Evolutionary conservation across 2,329 filamentous ascomycete species (phyloP).

Genomic region (Septoria petroselini): DNA sequence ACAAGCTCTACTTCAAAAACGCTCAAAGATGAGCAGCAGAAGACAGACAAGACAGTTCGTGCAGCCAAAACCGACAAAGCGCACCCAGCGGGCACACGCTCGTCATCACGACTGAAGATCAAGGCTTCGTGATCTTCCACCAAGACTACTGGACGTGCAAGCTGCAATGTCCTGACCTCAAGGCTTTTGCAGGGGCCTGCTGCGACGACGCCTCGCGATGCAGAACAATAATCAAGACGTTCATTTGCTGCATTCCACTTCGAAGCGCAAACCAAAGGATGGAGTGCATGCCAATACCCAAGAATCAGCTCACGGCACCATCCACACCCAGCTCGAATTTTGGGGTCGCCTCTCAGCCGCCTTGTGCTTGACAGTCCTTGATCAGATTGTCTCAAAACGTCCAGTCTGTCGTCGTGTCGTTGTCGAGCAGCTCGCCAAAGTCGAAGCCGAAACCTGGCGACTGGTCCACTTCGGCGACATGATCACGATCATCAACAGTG

Average conservation of each 20-base stretch:
- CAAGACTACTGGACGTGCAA: too few species aligned
- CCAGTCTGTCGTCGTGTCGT: conserved; percentile 16
- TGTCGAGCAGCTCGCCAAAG: conserved; percentile 5
- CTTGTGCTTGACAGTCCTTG: conserved; percentile 6
- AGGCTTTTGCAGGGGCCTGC: too few species aligned
- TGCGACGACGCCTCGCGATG: too few species aligned
- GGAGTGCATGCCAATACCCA: conserved; percentile 55
- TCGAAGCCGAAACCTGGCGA: conserved; percentile 11
- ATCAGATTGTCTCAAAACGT: conserved; percentile 24
- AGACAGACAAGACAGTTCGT: background rate
- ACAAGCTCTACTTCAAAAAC: background rate
- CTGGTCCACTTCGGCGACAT: conserved; percentile 5
- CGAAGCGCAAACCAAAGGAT: conserved; percentile 49
- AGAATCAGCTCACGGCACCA: too few species aligned
- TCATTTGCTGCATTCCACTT: conserved; percentile 54
- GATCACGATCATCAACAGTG: background rate
- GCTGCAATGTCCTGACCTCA: too few species aligned
- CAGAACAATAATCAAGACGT: too few species aligned
- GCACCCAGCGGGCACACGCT: background rate
- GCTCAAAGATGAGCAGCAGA: background rate
- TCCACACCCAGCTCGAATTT: too few species aligned
- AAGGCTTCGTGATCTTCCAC: conserved; percentile 1
- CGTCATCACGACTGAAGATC: conserved; percentile 1
- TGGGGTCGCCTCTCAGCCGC: too few species aligned
- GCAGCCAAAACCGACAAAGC: background rate